Conservation (phyloP, 805 yeast genomes). For the Candida corydali region DNA sequence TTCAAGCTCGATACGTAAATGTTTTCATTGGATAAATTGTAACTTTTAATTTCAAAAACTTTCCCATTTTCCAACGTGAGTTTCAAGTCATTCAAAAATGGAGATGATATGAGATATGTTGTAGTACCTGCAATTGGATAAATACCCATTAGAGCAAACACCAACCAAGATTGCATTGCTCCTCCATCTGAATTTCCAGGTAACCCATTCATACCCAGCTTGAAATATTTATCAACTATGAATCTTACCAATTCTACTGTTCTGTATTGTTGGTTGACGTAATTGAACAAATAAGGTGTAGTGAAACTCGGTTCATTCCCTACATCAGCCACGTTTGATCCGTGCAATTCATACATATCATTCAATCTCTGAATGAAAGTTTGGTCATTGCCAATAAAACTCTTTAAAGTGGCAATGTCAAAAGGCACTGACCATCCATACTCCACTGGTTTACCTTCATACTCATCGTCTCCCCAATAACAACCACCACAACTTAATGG, state of each 20-base stretch:
- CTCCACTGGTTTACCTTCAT: constrained; percentile 30
- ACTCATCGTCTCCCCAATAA: constrained; percentile 30
- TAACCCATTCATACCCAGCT: constrained; percentile 21
- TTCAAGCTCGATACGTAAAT: constrained; percentile 25
- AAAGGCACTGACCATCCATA: constrained; percentile 35
- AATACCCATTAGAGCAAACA: constrained; percentile 29
- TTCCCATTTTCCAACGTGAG: constrained; percentile 21
- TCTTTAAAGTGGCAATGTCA: constrained; percentile 24
- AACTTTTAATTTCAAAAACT: constrained; percentile 18
- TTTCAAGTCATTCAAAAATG: constrained; percentile 20
- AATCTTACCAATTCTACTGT: constrained; percentile 27
- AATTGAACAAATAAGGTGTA: constrained; percentile 31
- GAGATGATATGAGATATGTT: constrained; percentile 27
- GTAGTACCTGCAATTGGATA: constrained; percentile 35
- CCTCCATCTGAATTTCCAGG: constrained; percentile 39
- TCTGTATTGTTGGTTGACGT: constrained; percentile 21
- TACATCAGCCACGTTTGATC: constrained; percentile 25
- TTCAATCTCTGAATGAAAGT: constrained; percentile 24
- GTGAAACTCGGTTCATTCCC: constrained; percentile 36
- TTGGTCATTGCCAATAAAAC: constrained; percentile 22
- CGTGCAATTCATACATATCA: constrained; percentile 30
- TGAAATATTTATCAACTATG: constrained; percentile 21
- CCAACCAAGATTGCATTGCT: constrained; percentile 35
- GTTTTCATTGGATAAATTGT: constrained; percentile 17
- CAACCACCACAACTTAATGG: constrained; percentile 30